Evolutionary conservation across 306 rosid species (phyloP), one percentile per base, ranked within the genome.

Genomic region (Cucurbita maxima): DNA sequence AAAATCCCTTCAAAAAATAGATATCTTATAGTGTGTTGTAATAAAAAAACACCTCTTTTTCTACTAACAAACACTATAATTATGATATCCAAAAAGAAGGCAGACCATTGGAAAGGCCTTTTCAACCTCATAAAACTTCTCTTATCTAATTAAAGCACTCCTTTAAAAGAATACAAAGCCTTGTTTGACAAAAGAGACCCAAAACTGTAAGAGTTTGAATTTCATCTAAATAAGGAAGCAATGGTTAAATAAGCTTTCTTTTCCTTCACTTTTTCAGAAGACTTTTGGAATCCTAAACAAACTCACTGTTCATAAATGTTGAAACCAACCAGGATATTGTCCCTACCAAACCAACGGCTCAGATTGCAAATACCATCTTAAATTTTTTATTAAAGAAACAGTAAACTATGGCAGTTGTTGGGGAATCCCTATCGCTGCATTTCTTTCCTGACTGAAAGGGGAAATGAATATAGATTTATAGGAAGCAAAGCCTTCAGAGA

Each of bases 381-480:
- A 83, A 77, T 36, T 15, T 15, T 68, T 25, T 13, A 34, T 45
- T 76, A 43, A 41, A 55, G 19, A 74, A 74, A 53, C 41, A 76
- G 82, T 81, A 78, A 78, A 63, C 76, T 56, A 59, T 76, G 83
- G 79, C 77, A 82, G 85, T 81, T 4, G 97, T 85, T 89, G 81
- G 74, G 48, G 78, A 84, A 86, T 92, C 97, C 82, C 82, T 74
- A 79, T 92, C 96, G 76, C 73, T 37, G 75, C 87, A 81, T 78
- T 76, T 85, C 78, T 80, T 77, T 77, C 69, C 68, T 59, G 70
- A 73, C 70, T 44, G 71, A 71, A 75, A 76, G 71, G 68, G 82
- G 51, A 80, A 60, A 74, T 43, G 62, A 68, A 58, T 71, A 82
- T 55, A 73, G 36, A 50, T 44, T 22, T 51, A 15, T 36, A 54